A percentile compares a stretch with the other conserved stretches of the same genome.
These are phyloP conservation scores for Debaryomyces maramus DNA, from an alignment of 805 yeast genomes.

Conservation along the genomic window DNA sequence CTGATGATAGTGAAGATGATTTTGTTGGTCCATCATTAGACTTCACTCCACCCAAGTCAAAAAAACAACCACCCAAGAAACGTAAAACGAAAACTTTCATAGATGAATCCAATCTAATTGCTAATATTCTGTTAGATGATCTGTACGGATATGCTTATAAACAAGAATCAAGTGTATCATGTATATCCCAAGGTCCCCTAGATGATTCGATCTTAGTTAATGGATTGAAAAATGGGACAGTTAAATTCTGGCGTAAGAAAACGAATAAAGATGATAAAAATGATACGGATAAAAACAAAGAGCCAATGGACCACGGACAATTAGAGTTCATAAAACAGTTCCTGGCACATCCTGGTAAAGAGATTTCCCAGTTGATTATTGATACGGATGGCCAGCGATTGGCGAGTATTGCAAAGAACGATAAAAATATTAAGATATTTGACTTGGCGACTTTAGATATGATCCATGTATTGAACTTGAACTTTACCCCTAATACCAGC, in stretches of 20 bases:
- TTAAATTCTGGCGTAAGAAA: constrained; percentile 20
- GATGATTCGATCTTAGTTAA: constrained; percentile 15
- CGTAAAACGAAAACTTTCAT: constrained; percentile 2
- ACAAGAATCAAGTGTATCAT: constrained; percentile 14
- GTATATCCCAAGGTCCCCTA: constrained; percentile 9
- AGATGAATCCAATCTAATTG: constrained; percentile 2
- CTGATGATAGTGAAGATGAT: constrained; percentile 9
- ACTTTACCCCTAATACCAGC: constrained; percentile 13
- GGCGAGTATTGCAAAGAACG: constrained; percentile 19
- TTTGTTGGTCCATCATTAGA: constrained; percentile 9
- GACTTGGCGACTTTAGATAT: constrained; percentile 22
- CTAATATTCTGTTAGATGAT: constrained; percentile 2
- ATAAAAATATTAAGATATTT: constrained; percentile 17
- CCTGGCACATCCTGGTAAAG: constrained; percentile 16
- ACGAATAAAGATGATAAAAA: neutral
- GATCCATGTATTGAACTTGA: constrained; percentile 18
- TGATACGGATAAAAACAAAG: constrained; percentile 7
- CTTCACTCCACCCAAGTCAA: neutral
- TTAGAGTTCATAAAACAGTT: constrained; percentile 16
- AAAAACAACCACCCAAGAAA: neutral
- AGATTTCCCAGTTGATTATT: constrained; percentile 16
- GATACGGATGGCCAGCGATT: constrained; percentile 13
- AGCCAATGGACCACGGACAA: constrained; percentile 5
- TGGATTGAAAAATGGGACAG: constrained; percentile 20
- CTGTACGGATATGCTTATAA: constrained; percentile 9